These are phyloP conservation scores for Rutstroemia sydowiana DNA, from an alignment of 2,329 filamentous ascomycete species.

Conservation along the genomic window DNA sequence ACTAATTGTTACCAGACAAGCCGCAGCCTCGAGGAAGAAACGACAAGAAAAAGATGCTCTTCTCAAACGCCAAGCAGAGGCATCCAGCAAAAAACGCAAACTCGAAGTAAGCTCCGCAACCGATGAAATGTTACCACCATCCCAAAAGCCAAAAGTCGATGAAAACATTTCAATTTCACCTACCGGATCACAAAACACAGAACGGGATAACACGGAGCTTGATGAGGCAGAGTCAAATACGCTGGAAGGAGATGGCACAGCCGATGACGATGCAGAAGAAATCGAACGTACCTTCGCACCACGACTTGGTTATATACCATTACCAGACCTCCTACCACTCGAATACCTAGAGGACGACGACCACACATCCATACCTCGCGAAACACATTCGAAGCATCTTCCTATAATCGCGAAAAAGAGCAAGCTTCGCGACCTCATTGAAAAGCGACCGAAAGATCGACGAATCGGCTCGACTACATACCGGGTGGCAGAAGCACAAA, in stretches of 20 bases:
- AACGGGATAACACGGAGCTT: neutral
- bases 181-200: neutral
- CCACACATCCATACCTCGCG: too few species aligned
- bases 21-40: conserved; percentile 22
- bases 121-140: conserved; percentile 3
- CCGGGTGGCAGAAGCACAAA: conserved; percentile 19
- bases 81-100: conserved; percentile 22
- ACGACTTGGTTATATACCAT: neutral
- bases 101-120: conserved; percentile 6
- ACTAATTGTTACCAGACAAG: conserved; percentile 20
- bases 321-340: conserved; percentile 26
- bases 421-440: conserved; percentile 21
- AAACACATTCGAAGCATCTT: too few species aligned
- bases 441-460: conserved; percentile 25
- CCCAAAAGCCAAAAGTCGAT: conserved; percentile 6
- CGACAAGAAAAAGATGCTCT: conserved; percentile 24
- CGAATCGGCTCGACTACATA: conserved; percentile 26
- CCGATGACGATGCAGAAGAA: conserved; percentile 6
- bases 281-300: neutral
- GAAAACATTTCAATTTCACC: neutral
- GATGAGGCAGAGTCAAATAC: conserved; percentile 3
- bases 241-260: conserved; percentile 4
- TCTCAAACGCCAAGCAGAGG: conserved; percentile 23
- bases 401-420: conserved; percentile 18
- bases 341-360: conserved; percentile 26